These are phyloP conservation scores for Talaromyces sp. DNA, from an alignment of 2,329 filamentous ascomycete genomes.

Conservation along the genomic window DNA sequence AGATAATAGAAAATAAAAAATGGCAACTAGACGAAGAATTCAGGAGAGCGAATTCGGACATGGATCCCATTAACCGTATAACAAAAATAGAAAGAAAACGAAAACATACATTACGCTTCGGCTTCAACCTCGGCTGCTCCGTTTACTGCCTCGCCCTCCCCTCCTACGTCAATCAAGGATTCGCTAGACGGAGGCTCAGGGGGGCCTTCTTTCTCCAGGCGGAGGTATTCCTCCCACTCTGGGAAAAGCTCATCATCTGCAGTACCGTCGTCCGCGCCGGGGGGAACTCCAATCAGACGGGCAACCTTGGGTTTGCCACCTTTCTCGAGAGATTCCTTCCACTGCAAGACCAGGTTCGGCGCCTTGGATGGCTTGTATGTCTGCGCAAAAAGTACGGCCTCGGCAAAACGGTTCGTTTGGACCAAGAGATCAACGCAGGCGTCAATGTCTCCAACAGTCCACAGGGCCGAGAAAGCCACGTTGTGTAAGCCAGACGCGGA, in stretches of 20 bases:
- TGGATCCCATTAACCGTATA: conserved; percentile 4
- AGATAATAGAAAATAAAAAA: neutral
- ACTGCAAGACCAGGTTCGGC: conserved; percentile 61
- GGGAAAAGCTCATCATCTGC: conserved; percentile 80
- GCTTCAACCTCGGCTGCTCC: conserved; percentile 26
- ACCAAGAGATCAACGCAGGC: conserved; percentile 75
- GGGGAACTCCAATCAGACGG: conserved; percentile 76
- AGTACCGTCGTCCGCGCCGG: conserved; percentile 60
- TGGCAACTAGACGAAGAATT: neutral
- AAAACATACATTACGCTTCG: conserved; percentile 9
- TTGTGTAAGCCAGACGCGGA: conserved; percentile 77
- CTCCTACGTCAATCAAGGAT: conserved; percentile 38
- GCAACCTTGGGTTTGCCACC: conserved; percentile 79
- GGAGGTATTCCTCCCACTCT: conserved; percentile 89
- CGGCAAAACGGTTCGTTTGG: conserved; percentile 72
- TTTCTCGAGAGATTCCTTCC: conserved; percentile 82
- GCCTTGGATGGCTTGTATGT: conserved; percentile 87
- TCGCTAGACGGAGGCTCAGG: conserved; percentile 33
- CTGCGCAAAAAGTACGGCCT: conserved; percentile 87
- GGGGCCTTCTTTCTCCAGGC: conserved; percentile 68
- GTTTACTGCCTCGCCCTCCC: conserved; percentile 26
- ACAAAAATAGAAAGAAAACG: neutral
- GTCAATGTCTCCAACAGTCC: conserved; percentile 78
- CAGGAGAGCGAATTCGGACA: neutral
- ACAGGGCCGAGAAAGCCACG: conserved; percentile 83